Percentiles rank a stretch among this genome's conserved stretches.
phyloP scores from a whole-genome alignment of 805 yeast genomes.

The Candida boleticola region DNA sequence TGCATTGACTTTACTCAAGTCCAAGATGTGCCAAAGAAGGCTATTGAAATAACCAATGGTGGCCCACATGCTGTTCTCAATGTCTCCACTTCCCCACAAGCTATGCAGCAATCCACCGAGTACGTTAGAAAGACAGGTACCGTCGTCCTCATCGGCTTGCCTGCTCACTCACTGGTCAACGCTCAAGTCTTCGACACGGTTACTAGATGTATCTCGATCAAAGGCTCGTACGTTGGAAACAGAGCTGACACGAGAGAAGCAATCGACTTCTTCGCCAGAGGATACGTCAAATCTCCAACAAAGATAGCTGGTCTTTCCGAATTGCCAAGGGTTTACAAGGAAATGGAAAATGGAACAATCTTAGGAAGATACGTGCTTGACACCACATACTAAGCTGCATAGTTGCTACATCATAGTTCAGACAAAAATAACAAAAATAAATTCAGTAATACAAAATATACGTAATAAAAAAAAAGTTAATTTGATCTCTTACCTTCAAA shows the following conservation, averaged over 20 bases:
- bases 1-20: constrained; percentile 58
- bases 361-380: constrained; percentile 89
- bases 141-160: constrained; percentile 59
- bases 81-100: constrained; percentile 70
- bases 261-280: constrained; percentile 68
- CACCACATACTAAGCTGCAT: constrained; percentile 61
- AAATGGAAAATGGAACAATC: constrained; percentile 82
- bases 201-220: constrained; percentile 66
- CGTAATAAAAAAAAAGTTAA: neutral
- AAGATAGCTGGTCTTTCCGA: constrained; percentile 73
- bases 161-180: constrained; percentile 71
- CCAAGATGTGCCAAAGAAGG: constrained; percentile 53
- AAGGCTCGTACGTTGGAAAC: constrained; percentile 87
- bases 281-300: constrained; percentile 69
- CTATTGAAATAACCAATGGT: constrained; percentile 59
- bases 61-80: constrained; percentile 78
- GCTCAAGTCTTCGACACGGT: constrained; percentile 73
- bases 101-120: constrained; percentile 58
- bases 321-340: constrained; percentile 63
- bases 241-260: constrained; percentile 85
- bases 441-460: neutral
- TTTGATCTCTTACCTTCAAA: too few species aligned
- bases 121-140: constrained; percentile 39
- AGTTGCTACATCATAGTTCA: neutral
- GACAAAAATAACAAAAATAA: constrained; percentile 5